Conservation (phyloP, 1,284 basidiomycete species). For the Tilletia horrida region DNA sequence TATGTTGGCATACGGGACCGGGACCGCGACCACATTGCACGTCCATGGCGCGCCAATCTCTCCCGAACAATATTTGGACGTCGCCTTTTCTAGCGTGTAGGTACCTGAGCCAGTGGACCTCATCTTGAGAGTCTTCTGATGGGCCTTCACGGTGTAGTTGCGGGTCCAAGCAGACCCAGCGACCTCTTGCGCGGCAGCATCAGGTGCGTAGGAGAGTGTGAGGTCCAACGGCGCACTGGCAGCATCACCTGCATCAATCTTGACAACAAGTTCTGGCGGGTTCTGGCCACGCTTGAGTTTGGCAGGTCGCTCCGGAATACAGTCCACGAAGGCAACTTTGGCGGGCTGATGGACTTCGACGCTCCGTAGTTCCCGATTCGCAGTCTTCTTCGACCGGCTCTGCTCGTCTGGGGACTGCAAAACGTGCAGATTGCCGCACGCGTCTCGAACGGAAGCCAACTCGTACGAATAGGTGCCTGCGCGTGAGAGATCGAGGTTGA, state of each 20-base stretch:
- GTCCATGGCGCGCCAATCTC: conserved; percentile 44
- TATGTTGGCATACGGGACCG: conserved; percentile 74
- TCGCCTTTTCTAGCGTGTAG: conserved; percentile 71
- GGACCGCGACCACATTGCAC: conserved; percentile 57
- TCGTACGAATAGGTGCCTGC: conserved; percentile 42
- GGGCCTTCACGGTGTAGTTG: background rate
- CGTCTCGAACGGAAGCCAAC: conserved; percentile 45
- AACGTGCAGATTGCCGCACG: conserved; percentile 44
- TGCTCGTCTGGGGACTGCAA: background rate
- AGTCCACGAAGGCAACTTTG: conserved; percentile 69
- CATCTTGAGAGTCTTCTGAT: conserved; percentile 16
- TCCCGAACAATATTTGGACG: conserved; percentile 66
- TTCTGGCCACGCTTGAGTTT: conserved; percentile 53
- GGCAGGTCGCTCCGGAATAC: conserved; percentile 69
- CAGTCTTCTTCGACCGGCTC: conserved; percentile 7
- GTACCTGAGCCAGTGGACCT: conserved; percentile 65
- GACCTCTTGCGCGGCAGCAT: background rate
- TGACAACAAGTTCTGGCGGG: background rate
- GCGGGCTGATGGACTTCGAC: conserved; percentile 75
- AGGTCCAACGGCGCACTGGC: background rate
- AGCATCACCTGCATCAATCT: background rate
- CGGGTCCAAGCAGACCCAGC: background rate
- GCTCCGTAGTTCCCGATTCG: background rate
- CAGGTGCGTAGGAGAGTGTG: background rate
- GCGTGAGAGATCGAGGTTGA: conserved; percentile 37